These are phyloP conservation scores for Saturnispora zaruensis DNA, from an alignment of 805 yeast genomes.

Conservation along the genomic window DNA sequence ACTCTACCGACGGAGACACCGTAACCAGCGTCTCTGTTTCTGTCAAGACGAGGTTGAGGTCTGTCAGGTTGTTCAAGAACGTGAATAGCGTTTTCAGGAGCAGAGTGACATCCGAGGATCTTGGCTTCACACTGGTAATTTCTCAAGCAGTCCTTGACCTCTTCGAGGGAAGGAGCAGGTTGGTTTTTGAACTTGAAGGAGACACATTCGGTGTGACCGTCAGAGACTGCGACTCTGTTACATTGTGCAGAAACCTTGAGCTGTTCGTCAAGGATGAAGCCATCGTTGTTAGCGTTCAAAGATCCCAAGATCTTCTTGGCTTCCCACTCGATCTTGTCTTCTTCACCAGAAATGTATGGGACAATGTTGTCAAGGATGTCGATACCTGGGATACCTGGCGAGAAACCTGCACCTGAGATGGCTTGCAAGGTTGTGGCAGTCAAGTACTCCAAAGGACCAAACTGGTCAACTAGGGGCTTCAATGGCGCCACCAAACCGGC, in stretches of 20 bases:
- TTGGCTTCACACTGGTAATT: conserved; percentile 80
- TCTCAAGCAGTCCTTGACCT: conserved; percentile 59
- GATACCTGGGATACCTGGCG: conserved; percentile 95
- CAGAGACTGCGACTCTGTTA: conserved; percentile 93
- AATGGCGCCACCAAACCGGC: conserved; percentile 97
- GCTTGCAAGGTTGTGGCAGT: conserved; percentile 94
- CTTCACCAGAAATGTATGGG: conserved; percentile 94
- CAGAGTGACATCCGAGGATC: conserved; percentile 74
- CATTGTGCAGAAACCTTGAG: conserved; percentile 91
- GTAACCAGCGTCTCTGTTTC: conserved; percentile 89
- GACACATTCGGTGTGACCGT: conserved; percentile 96
- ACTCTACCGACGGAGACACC: conserved; percentile 93
- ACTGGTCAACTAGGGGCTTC: conserved; percentile 82
- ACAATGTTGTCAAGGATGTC: conserved; percentile 91
- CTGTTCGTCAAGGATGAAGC: conserved; percentile 56
- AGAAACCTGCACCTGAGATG: conserved; percentile 95
- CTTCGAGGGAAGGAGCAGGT: conserved; percentile 79
- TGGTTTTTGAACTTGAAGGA: conserved; percentile 72
- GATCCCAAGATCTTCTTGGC: conserved; percentile 87
- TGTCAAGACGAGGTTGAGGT: conserved; percentile 96
- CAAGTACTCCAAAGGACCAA: conserved; percentile 83
- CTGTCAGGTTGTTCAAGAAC: conserved; percentile 86
- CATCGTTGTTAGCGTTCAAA: conserved; percentile 41
- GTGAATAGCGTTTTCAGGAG: conserved; percentile 88
- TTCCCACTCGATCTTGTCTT: conserved; percentile 98